These are phyloP conservation scores for Dipodascus geniculatus DNA, from an alignment of 805 yeast genomes.

Conservation along the genomic window DNA sequence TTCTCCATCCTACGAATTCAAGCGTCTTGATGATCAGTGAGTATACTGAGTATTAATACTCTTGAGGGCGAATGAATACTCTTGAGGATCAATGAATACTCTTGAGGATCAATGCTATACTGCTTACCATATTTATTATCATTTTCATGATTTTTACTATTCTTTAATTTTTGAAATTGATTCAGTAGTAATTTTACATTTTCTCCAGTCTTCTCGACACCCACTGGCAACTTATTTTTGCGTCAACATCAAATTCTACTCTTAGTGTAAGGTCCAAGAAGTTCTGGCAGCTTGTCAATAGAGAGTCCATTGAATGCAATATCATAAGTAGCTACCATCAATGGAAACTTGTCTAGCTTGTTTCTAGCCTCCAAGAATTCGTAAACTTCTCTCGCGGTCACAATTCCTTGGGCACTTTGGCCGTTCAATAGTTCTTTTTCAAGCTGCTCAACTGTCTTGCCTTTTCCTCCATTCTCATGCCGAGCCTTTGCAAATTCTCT, in stretches of 20 bases:
- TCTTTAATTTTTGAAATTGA: too few relatives aligned
- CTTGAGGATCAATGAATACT: too few relatives aligned
- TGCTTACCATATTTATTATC: too few relatives aligned
- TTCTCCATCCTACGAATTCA: slow-evolving; percentile 17
- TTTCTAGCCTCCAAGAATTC: slow-evolving; percentile 52
- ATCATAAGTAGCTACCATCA: slow-evolving; percentile 67
- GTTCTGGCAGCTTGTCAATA: neutral
- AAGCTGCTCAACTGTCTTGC: slow-evolving; percentile 65
- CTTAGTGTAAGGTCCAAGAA: neutral
- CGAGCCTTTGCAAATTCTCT: slow-evolving; percentile 58
- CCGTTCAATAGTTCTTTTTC: slow-evolving; percentile 86
- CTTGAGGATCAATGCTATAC: too few relatives aligned
- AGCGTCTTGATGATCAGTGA: slow-evolving; percentile 11
- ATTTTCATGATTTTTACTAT: neutral
- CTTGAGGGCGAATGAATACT: too few relatives aligned
- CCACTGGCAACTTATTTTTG: too few relatives aligned
- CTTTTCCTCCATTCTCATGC: slow-evolving; percentile 16
- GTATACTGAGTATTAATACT: slow-evolving; percentile 1
- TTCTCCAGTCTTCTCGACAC: too few relatives aligned
- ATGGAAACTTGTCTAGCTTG: slow-evolving; percentile 63
- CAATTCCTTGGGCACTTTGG: slow-evolving; percentile 92
- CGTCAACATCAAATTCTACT: neutral
- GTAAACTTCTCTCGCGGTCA: slow-evolving; percentile 84
- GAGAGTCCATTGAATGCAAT: slow-evolving; percentile 63
- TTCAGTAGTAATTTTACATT: too few relatives aligned